Conservation (phyloP, 164 flowering plant species). For the Magnolia kwangsiensis region DNA sequence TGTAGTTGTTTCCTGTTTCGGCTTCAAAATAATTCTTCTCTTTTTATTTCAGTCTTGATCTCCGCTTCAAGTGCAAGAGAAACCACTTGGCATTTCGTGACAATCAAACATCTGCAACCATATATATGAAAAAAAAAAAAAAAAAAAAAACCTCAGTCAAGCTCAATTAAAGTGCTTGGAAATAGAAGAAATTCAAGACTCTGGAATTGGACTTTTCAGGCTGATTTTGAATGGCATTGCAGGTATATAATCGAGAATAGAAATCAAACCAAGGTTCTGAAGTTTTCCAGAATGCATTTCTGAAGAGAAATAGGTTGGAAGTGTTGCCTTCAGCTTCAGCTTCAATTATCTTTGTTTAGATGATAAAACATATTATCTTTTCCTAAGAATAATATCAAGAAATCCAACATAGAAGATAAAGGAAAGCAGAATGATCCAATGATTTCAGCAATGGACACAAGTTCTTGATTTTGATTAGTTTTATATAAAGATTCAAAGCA, state of each 20-base stretch:
- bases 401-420: too few relatives aligned
- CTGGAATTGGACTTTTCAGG: conserved; percentile 39
- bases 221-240: conserved; percentile 69
- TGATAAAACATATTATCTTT: too few relatives aligned
- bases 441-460: too few relatives aligned
- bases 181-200: background rate
- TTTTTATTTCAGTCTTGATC: conserved; percentile 34
- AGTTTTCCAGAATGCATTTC: conserved; percentile 22
- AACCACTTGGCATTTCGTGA: conserved; percentile 67
- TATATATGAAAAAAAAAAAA: background rate
- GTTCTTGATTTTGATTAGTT: too few relatives aligned
- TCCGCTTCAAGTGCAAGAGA: conserved; percentile 77
- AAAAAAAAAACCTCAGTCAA: background rate
- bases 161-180: too few relatives aligned
- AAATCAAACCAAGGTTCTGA: conserved; percentile 65
- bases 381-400: too few relatives aligned
- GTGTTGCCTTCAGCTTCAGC: conserved; percentile 56
- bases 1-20: conserved; percentile 53
- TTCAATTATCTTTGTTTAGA: conserved; percentile 7
- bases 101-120: conserved; percentile 23
- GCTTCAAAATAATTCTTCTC: conserved; percentile 52
- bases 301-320: conserved; percentile 52
- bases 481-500: too few relatives aligned
- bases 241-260: conserved; percentile 59
- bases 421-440: too few relatives aligned